Evolutionary conservation across 108 stramenopile genomes (phyloP), one percentile per base, ranked within the genome.

Genomic region (Discostella pseudostelligera): DNA sequence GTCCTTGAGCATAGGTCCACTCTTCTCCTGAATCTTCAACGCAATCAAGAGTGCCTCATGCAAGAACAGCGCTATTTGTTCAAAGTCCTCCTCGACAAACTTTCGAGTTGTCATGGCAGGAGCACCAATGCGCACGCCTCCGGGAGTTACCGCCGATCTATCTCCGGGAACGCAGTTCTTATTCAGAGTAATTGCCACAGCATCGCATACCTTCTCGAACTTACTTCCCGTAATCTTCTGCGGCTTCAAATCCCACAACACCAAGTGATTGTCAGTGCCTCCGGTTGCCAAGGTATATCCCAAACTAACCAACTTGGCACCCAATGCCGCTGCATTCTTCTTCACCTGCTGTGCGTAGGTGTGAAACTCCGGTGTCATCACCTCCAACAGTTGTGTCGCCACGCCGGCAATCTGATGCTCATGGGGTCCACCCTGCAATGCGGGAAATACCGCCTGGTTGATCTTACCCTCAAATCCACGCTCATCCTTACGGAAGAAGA

Each of bases 81-180:
- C 92, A 87, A 99, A 99, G 81, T 98, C 96, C 3, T 71, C 59
- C 84, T 99, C 99, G 37, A 90, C 86, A 70, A 99, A 81, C 62
- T 79, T 87, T 8, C 92, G 83, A 4, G 92, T 96, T 10, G 95
- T 96, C 70, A 96, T 61, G 26, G 97, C 98, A 12, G 95, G 95
- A 0, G 98, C 77, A 46, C 99, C 99, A 56, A 99, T 91, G 29
- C 99, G 92, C 26, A 98, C 97, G 46, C 99, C 99, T 22, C 99
- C 99, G 46, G 99, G 99, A 17, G 97, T 95, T n/a, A 99, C 82
- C 39, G 99, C 99, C 45, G 97, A 97, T 49, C 88, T 62, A 82
- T 99, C 99, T 56, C 98, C 99, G 22, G 93, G 93, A 28, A 99
- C 96, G 40, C 98, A 96, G 75, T 99, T 99, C 84, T 99, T 99